Percentiles rank a stretch among this genome's conserved stretches.
These are phyloP conservation scores for Rubia yunnanensis DNA, from an alignment of 257 asterid genomes.

Conservation along the genomic window DNA sequence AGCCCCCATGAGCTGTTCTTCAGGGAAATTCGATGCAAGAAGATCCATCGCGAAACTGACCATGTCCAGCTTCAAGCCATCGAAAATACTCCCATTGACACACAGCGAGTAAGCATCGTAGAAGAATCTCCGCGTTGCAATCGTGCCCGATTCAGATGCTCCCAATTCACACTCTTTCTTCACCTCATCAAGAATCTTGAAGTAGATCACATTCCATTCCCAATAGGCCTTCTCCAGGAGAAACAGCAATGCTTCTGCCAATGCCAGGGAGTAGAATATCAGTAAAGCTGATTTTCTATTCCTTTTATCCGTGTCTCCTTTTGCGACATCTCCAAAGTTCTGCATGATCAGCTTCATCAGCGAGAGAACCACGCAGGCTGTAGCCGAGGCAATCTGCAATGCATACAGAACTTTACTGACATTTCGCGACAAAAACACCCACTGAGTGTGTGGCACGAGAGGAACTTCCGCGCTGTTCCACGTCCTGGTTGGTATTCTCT, in stretches of 20 bases:
- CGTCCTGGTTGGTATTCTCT: slow-evolving; percentile 36
- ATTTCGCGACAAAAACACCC: slow-evolving; percentile 69
- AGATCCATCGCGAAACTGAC: slow-evolving; percentile 81
- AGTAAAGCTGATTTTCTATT: slow-evolving; percentile 57
- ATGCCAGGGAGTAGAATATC: slow-evolving; percentile 74
- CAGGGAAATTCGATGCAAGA: slow-evolving; percentile 57
- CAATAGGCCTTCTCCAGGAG: slow-evolving; percentile 86
- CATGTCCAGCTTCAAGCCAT: slow-evolving; percentile 92
- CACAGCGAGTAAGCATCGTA: slow-evolving; percentile 79
- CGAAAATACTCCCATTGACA: slow-evolving; percentile 80
- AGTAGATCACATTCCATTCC: slow-evolving; percentile 71
- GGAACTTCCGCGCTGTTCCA: slow-evolving; percentile 87
- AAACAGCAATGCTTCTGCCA: slow-evolving; percentile 78
- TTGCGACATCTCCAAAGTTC: slow-evolving; percentile 48
- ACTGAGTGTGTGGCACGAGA: slow-evolving; percentile 51
- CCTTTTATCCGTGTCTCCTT: slow-evolving; percentile 54
- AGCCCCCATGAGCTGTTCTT: slow-evolving; percentile 84
- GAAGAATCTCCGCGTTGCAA: slow-evolving; percentile 65
- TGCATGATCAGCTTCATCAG: slow-evolving; percentile 45
- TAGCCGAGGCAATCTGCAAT: slow-evolving; percentile 77
- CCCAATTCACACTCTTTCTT: slow-evolving; percentile 66
- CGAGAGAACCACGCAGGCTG: slow-evolving; percentile 68
- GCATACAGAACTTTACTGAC: slow-evolving; percentile 63
- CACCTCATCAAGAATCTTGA: slow-evolving; percentile 46
- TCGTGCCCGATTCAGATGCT: slow-evolving; percentile 45